Base-by-base conservation (phyloP, 768 basidiomycete genomes). In the Clitopilus passeckerianus region DNA sequence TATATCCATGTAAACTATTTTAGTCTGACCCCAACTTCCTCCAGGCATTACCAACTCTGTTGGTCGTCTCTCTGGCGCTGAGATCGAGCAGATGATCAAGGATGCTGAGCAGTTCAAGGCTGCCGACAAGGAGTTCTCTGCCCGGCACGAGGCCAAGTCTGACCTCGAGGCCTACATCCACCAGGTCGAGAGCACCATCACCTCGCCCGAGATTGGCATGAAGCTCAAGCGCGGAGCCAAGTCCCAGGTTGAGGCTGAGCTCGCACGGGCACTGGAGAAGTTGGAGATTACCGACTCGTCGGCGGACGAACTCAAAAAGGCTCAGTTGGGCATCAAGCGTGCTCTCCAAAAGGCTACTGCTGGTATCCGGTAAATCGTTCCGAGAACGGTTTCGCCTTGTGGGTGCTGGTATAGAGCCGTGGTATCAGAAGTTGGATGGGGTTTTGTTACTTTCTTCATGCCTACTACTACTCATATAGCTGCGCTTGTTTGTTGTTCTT, bases 31-130 rank as follows among this genome's bases (percentile, higher is more conserved):
- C 68, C 23, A 8, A 24, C 61, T 59, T 37, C 59, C 54, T 64
- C 6, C 63, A 92, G 90, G 89, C 77, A 96, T 98, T 76, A 95
- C 94, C 77, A 99, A 98, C 86, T 98, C 95, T 60, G 97, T 98
- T 71, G 97, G 97, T 65, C 95, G 97, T 78, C 86, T 99, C 67
- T 97, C 96, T 53, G 86, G 90, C 57, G 92, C 89, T 66, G 97
- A 99, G 84, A 99, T 99, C 64, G 95, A 98, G 70, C 95, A 98
- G 79, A 98, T 98, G 97, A 97, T 98, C 83, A 95, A 95, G 83
- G 96, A 98, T 71, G 93, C 97, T 57, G 96, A 98, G 76, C 93
- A 95, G 75, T 97, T 85, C 86, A 95, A 95, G 83, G 85, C 87
- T 72, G 93, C 90, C 24, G 91, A 94, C 84, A 97, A 95, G 81